Base-by-base conservation (phyloP, 306 rosid genomes). In the Cucurbita argyrosperma region DNA sequence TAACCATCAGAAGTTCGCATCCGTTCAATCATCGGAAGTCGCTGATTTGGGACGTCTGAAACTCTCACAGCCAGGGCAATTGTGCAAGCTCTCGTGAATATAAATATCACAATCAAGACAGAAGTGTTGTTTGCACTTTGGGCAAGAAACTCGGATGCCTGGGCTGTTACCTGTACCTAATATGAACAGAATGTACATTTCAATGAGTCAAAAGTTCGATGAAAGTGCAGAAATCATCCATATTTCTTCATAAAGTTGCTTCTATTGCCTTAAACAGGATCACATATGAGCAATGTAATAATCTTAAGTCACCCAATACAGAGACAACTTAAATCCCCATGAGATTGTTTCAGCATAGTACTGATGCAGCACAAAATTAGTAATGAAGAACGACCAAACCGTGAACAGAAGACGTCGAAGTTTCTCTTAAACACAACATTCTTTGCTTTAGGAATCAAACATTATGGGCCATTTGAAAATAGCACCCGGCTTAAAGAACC, bases 31-130 rank as follows among this genome's bases (percentile, higher is more conserved):
- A 52, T 79, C 76, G 18, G 79, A 42, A 69, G 77, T 67, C 19
- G 78, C 80, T 52, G 79, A 74, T 85, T 82, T 85, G 6, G 87
- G 85, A 79, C 82, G 94, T 79, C 90, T 87, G 74, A 78, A 85
- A 62, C 95, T 89, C 85, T 94, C 94, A 58, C 98, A 90, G 76
- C 98, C 97, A 42, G 98, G 98, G 87, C 98, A 90, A 75, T 94
- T 89, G 76, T 90, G 98, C 85, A 94, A 85, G 87, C 90, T 94
- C 84, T 94, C 97, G 15, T 90, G 98, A 69, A 94, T 83, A 75
- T 94, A 90, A 52, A 89, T 90, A 80, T 90, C 97, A 30, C 98
- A 90, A 75, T 89, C 98, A 30, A 94, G 92, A 84, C 96, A 94
- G 79, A 94, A 94, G 46, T 85, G 89, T 14, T 85, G 90, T 81